phyloP scores from a whole-genome alignment of 1,139 yeast genomes.

The Diutina neorugosa region DNA sequence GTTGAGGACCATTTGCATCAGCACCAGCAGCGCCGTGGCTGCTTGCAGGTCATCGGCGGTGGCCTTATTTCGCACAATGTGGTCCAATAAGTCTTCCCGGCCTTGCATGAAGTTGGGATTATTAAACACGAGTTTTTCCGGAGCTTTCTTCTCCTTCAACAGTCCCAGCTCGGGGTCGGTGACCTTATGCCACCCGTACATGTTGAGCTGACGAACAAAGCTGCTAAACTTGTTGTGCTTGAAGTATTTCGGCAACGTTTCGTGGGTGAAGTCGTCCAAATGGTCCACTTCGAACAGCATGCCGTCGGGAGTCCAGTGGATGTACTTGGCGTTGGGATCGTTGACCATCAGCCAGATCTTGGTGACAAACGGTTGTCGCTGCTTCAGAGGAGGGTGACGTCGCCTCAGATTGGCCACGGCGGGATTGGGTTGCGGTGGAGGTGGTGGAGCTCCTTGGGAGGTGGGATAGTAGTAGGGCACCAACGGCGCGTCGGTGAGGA shows the following conservation, averaged over 20 bases:
- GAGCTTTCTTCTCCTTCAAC: constrained; percentile 38
- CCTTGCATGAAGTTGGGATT: constrained; percentile 10
- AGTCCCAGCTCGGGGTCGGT: constrained; percentile 66
- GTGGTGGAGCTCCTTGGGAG: background rate
- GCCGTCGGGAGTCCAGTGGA: constrained; percentile 82
- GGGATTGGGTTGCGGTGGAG: background rate
- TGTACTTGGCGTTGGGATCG: constrained; percentile 62
- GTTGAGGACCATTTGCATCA: constrained; percentile 42
- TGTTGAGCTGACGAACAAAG: constrained; percentile 88
- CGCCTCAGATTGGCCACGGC: background rate
- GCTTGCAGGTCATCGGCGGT: constrained; percentile 20
- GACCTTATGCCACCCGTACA: constrained; percentile 98
- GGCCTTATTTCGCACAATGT: constrained; percentile 21
- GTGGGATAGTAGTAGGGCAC: background rate
- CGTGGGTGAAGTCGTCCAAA: constrained; percentile 77
- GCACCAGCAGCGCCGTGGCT: constrained; percentile 27
- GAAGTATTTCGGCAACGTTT: constrained; percentile 47
- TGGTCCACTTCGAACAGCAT: constrained; percentile 73
- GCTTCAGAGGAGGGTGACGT: constrained; percentile 17
- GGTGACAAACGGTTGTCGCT: constrained; percentile 78
- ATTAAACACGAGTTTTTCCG: constrained; percentile 9
- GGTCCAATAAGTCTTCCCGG: constrained; percentile 27
- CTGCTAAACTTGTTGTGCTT: constrained; percentile 69
- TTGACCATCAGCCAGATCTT: constrained; percentile 94
- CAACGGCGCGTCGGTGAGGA: background rate